Conservation (phyloP, 305 asterid genomes). For the Solanum hybrid region DNA sequence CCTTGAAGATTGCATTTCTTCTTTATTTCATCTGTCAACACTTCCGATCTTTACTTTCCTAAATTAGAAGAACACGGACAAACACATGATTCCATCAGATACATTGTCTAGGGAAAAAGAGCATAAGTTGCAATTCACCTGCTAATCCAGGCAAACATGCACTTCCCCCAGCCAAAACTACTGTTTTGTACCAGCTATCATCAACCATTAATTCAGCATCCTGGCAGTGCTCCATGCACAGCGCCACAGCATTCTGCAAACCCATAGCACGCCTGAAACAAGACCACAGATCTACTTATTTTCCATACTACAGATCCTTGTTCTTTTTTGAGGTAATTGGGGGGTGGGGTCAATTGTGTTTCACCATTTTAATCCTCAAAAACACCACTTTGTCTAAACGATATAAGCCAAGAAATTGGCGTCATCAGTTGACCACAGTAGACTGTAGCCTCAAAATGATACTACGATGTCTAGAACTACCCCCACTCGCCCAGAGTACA, state of each 20-base stretch:
- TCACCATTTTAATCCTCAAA: not conserved
- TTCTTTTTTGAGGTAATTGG: not conserved
- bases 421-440: not conserved
- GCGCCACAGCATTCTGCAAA: conserved; percentile 80
- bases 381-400: not conserved
- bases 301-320: not conserved
- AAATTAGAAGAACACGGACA: not conserved
- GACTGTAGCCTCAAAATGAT: not conserved
- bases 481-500: not conserved
- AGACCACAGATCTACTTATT: conserved; percentile 3
- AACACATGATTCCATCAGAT: not conserved
- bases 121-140: conserved; percentile 35
- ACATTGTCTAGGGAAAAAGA: not conserved
- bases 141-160: conserved; percentile 97
- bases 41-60: not conserved
- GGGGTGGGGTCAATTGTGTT: not conserved
- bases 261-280: conserved; percentile 78
- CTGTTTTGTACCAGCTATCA: conserved; percentile 73
- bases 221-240: conserved; percentile 90
- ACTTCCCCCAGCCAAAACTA: conserved; percentile 82
- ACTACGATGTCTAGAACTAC: not conserved
- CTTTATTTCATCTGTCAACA: not conserved
- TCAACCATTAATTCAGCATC: conserved; percentile 76
- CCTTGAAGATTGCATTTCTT: not conserved
- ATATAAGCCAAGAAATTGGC: not conserved